Base-by-base conservation (phyloP, 2,329 filamentous ascomycete species). In the Arthrobotrys iridis region DNA sequence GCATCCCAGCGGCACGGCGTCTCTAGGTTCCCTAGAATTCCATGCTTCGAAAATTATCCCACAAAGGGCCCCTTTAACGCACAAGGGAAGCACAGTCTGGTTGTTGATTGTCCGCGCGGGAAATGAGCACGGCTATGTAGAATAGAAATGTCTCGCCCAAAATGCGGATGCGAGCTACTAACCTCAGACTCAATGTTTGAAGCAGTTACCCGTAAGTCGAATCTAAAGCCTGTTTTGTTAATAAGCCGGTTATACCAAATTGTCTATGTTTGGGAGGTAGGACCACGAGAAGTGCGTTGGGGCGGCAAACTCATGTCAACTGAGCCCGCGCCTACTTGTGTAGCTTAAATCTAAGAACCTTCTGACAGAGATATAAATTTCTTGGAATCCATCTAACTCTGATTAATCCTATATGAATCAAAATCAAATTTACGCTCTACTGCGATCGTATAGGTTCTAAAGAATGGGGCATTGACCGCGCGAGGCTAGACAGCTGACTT, bases 1-100 rank as follows among this genome's bases (percentile, higher is more conserved):
- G 63, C 71, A 75, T 8, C 6, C 52, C 37, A 63, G 63, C 71
- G 63, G 71, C 63, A 75, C 64, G 63, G 71, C 71, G 71, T 52
- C 63, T 68, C 71, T 3, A 63, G 18, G 57, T 62, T n/a, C 28
- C 55, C 37, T 48, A 22, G 13, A 33, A 7, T 30, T 24, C 18
- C 55, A n/a, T 57, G 50, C 28, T 55, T 20, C 30, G 28, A 35
- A 35, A 11, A 15, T n/a, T 35, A 11, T 20, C 5, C 15, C 20
- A 18, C 46, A 41, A 28, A 65, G 30, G 41, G 57, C 10, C 7
- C 10, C 35, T 70, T 60, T 60, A 33, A 46, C 55, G 65, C 40
- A 58, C 50, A 22, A 67, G 28, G 4, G 13, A 20, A 24, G 46
- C 3, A 6, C 46, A 28, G 22, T 11, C 59, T 20, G 24, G 15